These are phyloP conservation scores for Aureobasidium sp. DNA, from an alignment of 2,329 filamentous ascomycete species.

Conservation along the genomic window DNA sequence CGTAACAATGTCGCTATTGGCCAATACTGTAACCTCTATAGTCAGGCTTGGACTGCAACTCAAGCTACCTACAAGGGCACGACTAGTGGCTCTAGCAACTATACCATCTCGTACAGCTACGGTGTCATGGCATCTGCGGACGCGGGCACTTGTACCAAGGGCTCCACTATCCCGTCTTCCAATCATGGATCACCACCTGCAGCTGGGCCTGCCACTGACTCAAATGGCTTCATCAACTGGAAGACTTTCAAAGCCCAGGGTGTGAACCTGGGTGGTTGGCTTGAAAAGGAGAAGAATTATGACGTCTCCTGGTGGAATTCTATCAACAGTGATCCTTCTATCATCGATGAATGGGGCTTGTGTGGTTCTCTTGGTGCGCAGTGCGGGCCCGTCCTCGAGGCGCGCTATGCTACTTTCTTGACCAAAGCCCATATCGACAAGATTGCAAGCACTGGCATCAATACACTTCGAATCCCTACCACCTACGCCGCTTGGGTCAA, in stretches of 20 bases:
- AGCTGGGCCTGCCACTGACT: no score
- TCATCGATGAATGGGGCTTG: slow-evolving; percentile 3
- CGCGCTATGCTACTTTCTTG: background rate
- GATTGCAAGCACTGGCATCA: background rate
- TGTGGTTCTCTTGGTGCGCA: background rate
- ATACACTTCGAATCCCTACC: background rate
- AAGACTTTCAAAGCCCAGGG: slow-evolving; percentile 21
- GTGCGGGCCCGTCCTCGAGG: background rate
- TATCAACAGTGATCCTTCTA: slow-evolving; percentile 18
- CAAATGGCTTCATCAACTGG: slow-evolving; percentile 17
- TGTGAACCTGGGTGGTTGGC: slow-evolving; percentile 29
- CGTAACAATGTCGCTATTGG: no score
- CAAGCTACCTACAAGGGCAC: no score
- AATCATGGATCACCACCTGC: no score
- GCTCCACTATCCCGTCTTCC: no score
- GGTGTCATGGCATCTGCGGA: no score
- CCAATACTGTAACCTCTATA: no score
- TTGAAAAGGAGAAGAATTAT: slow-evolving; percentile 25
- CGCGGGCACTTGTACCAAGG: no score
- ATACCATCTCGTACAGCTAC: no score
- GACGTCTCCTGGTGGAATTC: slow-evolving; percentile 21
- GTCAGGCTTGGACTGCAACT: no score
- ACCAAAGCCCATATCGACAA: background rate
- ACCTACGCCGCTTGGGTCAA: background rate
- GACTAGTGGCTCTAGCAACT: no score